Evolutionary conservation across 2,329 filamentous ascomycete genomes (phyloP), one percentile per base, ranked within the genome.

Genomic region (Stagonosporopsis rhizophila): DNA sequence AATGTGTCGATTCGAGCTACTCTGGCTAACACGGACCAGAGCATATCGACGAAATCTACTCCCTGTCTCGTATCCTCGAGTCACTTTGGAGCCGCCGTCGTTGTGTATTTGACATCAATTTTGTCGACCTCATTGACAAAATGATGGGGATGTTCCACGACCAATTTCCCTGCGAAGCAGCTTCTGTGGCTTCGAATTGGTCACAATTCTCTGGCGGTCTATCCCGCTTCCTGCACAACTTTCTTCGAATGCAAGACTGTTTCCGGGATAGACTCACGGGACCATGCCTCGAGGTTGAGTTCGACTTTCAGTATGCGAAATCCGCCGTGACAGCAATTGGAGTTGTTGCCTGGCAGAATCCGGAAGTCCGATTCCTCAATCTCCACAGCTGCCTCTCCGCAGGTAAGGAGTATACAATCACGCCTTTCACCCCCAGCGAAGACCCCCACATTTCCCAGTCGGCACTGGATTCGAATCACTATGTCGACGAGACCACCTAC

Each of bases 241-340:
- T 73, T 35, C 34, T 75, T n/a, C 63, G 63, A 1, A 67, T 66
- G 1, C 70, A 70, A 17, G 73, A 76, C 37, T 76, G 72, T 49
- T 73, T 76, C 49, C 7, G 58, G 4, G 53, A 69, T 20, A 58
- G 51, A 1, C 58, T 42, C 11, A 50, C 55, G 1, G 56, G 48
- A 2, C 59, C 64, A 11, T 58, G 45, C 30, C 5, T 76, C 3
- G 49, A 59, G 7, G 51, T 71, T 19, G 30, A 54, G 1, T 57
- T 70, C 32, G 51, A 56, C 2, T 46, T 55, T 15, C 53, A n/a
- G 17, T 52, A 44, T 14, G 39, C 20, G n/a, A 38, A 56, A 27
- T 58, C 45, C 8, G 22, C 46, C 11, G 22, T 68, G 11, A 34
- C n/a, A 2, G 55, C 73, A 11, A 40, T 52, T 22, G 67, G 61